Base-by-base conservation (phyloP, 371 early-diverging fungal species). In the Thermomucor indicae-seudaticae region DNA sequence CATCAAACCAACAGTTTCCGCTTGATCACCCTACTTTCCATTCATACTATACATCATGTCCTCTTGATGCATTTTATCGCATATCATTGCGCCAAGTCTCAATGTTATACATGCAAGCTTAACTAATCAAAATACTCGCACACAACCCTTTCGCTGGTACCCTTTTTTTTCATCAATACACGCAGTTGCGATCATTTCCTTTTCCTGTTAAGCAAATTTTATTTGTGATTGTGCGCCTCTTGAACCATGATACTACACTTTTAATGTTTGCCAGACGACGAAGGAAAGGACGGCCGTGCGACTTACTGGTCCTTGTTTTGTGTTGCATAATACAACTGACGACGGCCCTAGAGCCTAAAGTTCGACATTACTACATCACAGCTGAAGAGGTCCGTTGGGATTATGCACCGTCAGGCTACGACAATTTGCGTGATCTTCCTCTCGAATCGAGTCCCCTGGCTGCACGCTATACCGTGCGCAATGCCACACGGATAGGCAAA, bases 371-470 rank as follows among this genome's bases (percentile, higher is more conserved):
- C 43, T 80, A 67, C 39, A 67, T 80, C 51, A 63, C 72, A 37
- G 78, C 74, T 6, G 70, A 75, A 37, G 75, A 76, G 41, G 52
- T 68, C 28, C 38, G 50, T 7, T 80, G 80, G 80, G 59, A 80
- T 43, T 80, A 80, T 66, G 75, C 72, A 11, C 75, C 76, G 1
- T 57, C 58, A 44, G 47, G 61, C 6, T 61, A 58, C 56, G 68
- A 74, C 47, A 57, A 64, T 34, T 51, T 70, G 17, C 58, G 57
- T 20, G 70, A 67, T 51, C 52, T 67, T 23, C 61, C 71, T 1
- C 29, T 78, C 12, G 51, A 60, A 3, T 51, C 58, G 32, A 47
- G 63, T 10, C 54, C 60, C 0, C 27, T 32, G 1, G 55, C 65
- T 28, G 59, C 51, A 3, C 34, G 60, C 8, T 70, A 66, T 49